Evolutionary conservation across 2,329 filamentous ascomycete genomes (phyloP).

Genomic region (Exophiala viscosa): DNA sequence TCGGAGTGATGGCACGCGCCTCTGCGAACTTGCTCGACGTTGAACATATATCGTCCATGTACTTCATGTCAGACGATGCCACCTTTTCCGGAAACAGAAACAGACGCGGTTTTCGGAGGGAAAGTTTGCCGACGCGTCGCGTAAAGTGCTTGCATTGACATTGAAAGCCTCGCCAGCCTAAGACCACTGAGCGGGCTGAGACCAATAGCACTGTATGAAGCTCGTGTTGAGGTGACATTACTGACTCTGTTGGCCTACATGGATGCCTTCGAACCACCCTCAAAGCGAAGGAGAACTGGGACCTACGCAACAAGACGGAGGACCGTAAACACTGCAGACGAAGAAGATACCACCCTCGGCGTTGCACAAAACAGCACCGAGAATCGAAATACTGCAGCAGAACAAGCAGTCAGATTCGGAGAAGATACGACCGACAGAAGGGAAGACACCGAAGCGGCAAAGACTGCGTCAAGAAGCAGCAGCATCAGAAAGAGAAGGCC

Average conservation of each 20-base stretch:
- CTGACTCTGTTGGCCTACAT: neutral
- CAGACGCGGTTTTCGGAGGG: neutral
- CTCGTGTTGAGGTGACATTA: too few relatives aligned
- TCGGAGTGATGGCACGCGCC: too few relatives aligned
- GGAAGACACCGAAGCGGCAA: neutral
- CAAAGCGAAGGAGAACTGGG: conserved; percentile 26
- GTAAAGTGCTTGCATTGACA: conserved; percentile 12
- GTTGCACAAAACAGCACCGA: neutral
- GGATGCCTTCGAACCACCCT: conserved; percentile 18
- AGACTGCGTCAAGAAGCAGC: neutral
- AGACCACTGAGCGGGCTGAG: neutral
- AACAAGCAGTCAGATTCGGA: neutral
- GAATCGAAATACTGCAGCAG: neutral
- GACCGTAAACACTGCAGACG: conserved; percentile 5
- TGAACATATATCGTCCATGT: neutral
- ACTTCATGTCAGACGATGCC: too few relatives aligned
- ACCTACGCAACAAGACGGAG: conserved; percentile 22
- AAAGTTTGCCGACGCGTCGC: conserved; percentile 21
- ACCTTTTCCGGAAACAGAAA: too few relatives aligned
- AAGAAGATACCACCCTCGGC: neutral
- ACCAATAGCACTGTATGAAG: neutral
- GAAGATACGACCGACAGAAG: neutral
- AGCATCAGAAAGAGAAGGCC: neutral
- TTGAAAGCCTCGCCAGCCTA: neutral
- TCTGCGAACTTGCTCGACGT: neutral